These are phyloP conservation scores for Nakazawaea wyomingensis DNA, from an alignment of 805 yeast genomes.

Conservation along the genomic window DNA sequence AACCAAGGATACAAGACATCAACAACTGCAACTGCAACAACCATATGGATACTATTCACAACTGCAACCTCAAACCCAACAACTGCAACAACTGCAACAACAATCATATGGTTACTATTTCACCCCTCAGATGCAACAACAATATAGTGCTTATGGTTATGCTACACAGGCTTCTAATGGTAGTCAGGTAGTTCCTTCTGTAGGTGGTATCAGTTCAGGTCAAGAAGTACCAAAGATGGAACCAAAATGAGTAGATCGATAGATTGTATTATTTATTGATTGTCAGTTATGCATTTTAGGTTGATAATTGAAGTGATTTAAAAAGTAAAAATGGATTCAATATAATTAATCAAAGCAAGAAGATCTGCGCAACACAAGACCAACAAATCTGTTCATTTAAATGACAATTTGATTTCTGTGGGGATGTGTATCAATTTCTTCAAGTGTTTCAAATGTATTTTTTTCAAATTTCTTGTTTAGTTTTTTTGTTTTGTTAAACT, in stretches of 20 bases:
- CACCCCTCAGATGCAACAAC: conserved; percentile 11
- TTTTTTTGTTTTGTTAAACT: no score
- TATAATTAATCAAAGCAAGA: no score
- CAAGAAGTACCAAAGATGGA: conserved; percentile 2
- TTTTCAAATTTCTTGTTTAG: no score
- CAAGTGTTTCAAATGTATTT: no score
- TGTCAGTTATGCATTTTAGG: no score
- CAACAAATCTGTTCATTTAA: no score
- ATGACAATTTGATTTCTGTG: no score
- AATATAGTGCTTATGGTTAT: conserved; percentile 2
- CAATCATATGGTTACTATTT: conserved; percentile 9
- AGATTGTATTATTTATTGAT: no score
- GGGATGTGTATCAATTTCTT: no score
- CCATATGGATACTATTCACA: conserved; percentile 6
- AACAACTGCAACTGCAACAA: background rate
- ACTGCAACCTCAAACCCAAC: conserved; percentile 4
- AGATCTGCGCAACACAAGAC: no score
- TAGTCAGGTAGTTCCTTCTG: background rate
- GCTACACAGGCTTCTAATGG: conserved; percentile 5
- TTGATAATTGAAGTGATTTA: no score
- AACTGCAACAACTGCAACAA: conserved; percentile 6
- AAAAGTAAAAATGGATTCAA: no score
- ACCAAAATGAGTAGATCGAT: background rate
- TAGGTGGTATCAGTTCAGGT: background rate
- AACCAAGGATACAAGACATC: background rate